These are phyloP conservation scores for Chaetomiaceae sp. DNA, from an alignment of 2,329 filamentous ascomycete species.

Conservation along the genomic window DNA sequence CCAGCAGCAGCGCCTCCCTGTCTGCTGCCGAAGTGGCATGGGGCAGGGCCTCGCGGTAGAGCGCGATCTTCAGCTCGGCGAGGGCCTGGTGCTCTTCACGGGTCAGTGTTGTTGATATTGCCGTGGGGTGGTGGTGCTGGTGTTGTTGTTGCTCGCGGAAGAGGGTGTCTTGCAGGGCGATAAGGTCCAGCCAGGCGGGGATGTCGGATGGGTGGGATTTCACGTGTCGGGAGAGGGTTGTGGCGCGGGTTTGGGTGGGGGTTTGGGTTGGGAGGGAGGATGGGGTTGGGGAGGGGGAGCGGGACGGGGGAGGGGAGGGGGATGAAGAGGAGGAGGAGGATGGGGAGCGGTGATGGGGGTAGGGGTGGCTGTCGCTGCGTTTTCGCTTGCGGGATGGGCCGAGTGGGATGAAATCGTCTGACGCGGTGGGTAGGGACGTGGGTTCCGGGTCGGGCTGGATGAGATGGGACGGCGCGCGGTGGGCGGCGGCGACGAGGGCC, in stretches of 20 bases:
- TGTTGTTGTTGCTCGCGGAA: conserved; percentile 45
- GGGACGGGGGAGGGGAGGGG: conserved; percentile 23
- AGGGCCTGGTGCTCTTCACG: conserved; percentile 60
- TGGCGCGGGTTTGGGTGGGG: conserved; percentile 38
- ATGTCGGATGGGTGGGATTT: conserved; percentile 61
- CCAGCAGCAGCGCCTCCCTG: conserved; percentile 57
- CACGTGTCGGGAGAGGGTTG: conserved; percentile 57
- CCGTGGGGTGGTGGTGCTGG: conserved; percentile 21
- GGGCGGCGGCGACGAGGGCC: conserved; percentile 41
- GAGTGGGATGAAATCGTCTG: conserved; percentile 45
- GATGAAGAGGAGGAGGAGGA: conserved; percentile 31
- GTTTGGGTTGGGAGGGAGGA: conserved; percentile 38
- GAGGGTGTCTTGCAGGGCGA: conserved; percentile 68
- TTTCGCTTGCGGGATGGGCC: conserved; percentile 38
- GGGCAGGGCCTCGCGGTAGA: conserved; percentile 70
- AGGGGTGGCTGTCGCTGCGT: conserved; percentile 30
- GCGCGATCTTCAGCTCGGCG: conserved; percentile 71
- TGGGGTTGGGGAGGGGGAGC: conserved; percentile 15
- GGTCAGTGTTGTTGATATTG: conserved; percentile 33
- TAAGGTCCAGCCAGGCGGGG: conserved; percentile 70
- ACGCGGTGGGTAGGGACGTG: not conserved
- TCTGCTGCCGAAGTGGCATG: conserved; percentile 43
- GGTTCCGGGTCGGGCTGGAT: conserved; percentile 32
- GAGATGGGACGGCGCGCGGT: conserved; percentile 33
- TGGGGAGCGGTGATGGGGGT: conserved; percentile 59